Evolutionary conservation across 2,329 filamentous ascomycete genomes (phyloP).

Genomic region (Mycosphaerella sp.): DNA sequence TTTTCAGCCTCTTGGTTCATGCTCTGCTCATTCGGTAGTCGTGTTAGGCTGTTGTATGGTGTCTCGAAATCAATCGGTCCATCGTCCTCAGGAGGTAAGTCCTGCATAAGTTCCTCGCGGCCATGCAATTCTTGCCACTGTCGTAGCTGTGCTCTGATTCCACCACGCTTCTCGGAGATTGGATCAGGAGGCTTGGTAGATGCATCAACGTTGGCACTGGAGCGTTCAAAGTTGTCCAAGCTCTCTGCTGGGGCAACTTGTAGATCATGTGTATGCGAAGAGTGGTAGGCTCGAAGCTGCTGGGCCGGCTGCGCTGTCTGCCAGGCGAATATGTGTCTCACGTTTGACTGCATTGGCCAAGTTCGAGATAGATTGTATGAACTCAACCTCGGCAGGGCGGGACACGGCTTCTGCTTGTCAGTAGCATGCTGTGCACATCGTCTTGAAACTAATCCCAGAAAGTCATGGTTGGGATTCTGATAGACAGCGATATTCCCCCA

Average conservation of each 20-base stretch:
- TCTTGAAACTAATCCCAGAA: too few relatives aligned
- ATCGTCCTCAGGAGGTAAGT: conserved; percentile 17
- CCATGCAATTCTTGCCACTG: conserved; percentile 42
- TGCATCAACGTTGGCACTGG: neutral
- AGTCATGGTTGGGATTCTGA: too few relatives aligned
- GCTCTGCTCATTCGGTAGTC: conserved; percentile 27
- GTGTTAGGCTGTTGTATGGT: conserved; percentile 27
- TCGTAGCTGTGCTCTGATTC: conserved; percentile 35
- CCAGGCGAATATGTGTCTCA: neutral
- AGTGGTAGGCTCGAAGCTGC: conserved; percentile 5
- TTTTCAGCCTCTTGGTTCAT: conserved; percentile 21
- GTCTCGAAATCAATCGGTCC: conserved; percentile 24
- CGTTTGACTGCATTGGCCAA: neutral
- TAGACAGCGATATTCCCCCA: too few relatives aligned
- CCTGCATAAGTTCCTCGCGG: conserved; percentile 15
- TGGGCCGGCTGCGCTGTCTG: neutral
- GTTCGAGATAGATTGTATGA: neutral
- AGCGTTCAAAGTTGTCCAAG: neutral
- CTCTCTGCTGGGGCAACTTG: neutral
- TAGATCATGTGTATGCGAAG: neutral
- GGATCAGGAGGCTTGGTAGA: neutral
- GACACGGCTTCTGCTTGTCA: neutral
- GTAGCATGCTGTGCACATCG: too few relatives aligned
- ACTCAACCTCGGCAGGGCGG: neutral
- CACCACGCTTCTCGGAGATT: conserved; percentile 13